phyloP scores from a whole-genome alignment of 768 basidiomycete genomes.

The Mycena amicta region DNA sequence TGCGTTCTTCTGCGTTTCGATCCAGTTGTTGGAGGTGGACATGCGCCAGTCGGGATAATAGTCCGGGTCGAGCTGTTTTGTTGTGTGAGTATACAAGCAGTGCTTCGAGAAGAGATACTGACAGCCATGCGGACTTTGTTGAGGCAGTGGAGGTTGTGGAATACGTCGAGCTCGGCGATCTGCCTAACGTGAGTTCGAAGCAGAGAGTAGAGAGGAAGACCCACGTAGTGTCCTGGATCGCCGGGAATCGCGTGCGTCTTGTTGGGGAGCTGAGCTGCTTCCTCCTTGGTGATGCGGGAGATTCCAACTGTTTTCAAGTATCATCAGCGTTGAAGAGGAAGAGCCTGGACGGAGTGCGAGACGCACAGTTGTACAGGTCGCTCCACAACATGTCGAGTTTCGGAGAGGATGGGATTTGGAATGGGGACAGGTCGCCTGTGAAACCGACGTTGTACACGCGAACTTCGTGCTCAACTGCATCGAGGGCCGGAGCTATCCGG shows the following conservation, averaged over 20 bases:
- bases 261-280: constrained; percentile 20
- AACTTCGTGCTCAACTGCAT: constrained; percentile 12
- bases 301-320: constrained; percentile 9
- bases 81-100: background rate
- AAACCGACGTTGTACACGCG: constrained; percentile 11
- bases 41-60: constrained; percentile 17
- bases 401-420: constrained; percentile 11
- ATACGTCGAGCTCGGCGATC: constrained; percentile 19
- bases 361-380: constrained; percentile 18
- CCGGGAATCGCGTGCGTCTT: constrained; percentile 20
- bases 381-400: constrained; percentile 11
- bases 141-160: constrained; percentile 18
- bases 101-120: background rate
- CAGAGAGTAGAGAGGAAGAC: background rate
- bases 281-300: constrained; percentile 7
- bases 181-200: background rate
- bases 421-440: constrained; percentile 10
- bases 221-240: constrained; percentile 15
- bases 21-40: constrained; percentile 10
- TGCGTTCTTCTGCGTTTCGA: constrained; percentile 7
- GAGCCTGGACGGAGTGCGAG: background rate
- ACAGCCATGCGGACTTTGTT: constrained; percentile 22
- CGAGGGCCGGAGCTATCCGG: constrained; percentile 10
- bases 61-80: constrained; percentile 14
- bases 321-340: background rate